These are phyloP conservation scores for Lactarius sanguifluus DNA, from an alignment of 768 basidiomycete species.

Conservation along the genomic window DNA sequence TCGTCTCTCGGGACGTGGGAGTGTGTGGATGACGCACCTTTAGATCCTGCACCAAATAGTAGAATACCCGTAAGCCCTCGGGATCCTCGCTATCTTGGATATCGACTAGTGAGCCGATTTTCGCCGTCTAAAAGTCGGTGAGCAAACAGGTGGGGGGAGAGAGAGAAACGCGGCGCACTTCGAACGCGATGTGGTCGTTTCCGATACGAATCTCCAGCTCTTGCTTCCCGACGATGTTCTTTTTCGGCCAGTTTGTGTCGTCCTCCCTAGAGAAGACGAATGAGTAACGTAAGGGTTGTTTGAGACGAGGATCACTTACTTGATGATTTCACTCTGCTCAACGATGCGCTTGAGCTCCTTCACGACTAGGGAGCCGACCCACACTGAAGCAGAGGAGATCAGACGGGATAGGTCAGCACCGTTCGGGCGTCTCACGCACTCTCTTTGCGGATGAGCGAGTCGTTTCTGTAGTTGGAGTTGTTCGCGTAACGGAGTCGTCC, in stretches of 20 bases:
- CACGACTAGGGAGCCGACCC: conserved; percentile 86
- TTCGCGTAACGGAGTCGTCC: conserved; percentile 97
- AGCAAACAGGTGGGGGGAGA: not conserved
- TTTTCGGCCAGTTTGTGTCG: conserved; percentile 98
- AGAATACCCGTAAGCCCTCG: conserved; percentile 95
- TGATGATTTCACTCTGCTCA: conserved; percentile 89
- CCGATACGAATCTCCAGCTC: conserved; percentile 94
- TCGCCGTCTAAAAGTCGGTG: conserved; percentile 73
- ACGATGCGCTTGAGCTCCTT: conserved; percentile 95
- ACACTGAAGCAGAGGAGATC: conserved; percentile 58
- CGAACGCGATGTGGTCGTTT: conserved; percentile 95
- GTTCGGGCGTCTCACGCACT: conserved; percentile 54
- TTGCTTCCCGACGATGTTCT: conserved; percentile 98
- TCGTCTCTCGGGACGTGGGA: not conserved
- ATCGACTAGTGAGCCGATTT: conserved; percentile 95
- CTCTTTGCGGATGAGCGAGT: conserved; percentile 97
- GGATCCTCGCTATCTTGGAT: conserved; percentile 97
- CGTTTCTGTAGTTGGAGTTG: conserved; percentile 99
- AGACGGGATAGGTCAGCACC: not conserved
- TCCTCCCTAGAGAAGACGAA: conserved; percentile 70
- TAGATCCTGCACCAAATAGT: conserved; percentile 97
- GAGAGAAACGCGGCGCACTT: conserved; percentile 52
- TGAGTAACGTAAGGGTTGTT: not conserved
- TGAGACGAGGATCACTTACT: conserved; percentile 46
- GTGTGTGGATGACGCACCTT: conserved; percentile 53